phyloP scores from a whole-genome alignment of 1,284 basidiomycete genomes.

The Clitocybe nebularis region DNA sequence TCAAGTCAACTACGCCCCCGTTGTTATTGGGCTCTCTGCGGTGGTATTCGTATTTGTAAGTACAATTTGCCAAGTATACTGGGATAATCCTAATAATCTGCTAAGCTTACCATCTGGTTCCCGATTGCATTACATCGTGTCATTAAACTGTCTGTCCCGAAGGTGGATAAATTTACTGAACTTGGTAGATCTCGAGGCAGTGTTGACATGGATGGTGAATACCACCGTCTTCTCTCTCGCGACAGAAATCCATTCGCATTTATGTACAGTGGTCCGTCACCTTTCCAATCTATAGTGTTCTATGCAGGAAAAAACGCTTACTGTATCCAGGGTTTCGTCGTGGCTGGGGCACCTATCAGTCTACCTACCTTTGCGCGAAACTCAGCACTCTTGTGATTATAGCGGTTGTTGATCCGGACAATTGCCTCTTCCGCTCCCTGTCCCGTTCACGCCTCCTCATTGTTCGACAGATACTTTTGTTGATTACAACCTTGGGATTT shows the following conservation, averaged over 20 bases:
- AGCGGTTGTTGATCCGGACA: slow-evolving; percentile 64
- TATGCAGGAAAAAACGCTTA: slow-evolving; percentile 7
- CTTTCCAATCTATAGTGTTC: slow-evolving; percentile 3
- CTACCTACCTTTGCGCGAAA: slow-evolving; percentile 65
- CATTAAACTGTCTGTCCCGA: slow-evolving; percentile 58
- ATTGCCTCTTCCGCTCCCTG: slow-evolving; percentile 67
- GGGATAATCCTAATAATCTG: slow-evolving; percentile 5
- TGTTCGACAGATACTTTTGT: slow-evolving; percentile 62
- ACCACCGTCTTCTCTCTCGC: slow-evolving; percentile 60
- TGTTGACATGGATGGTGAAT: slow-evolving; percentile 68
- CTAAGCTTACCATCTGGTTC: slow-evolving; percentile 68
- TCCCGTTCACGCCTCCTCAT: slow-evolving; percentile 49
- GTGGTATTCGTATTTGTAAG: slow-evolving; percentile 53
- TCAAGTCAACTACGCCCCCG: slow-evolving; percentile 69
- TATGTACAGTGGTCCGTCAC: slow-evolving; percentile 58
- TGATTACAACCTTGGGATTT: slow-evolving; percentile 56
- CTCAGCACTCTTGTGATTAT: slow-evolving; percentile 65
- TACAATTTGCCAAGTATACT: slow-evolving; percentile 2
- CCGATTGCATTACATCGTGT: slow-evolving; percentile 60
- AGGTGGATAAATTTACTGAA: slow-evolving; percentile 68
- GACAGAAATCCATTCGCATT: slow-evolving; percentile 72
- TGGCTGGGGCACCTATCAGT: slow-evolving; percentile 63
- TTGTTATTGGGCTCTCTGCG: slow-evolving; percentile 56
- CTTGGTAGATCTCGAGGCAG: slow-evolving; percentile 58
- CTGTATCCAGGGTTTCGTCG: slow-evolving; percentile 62